These are phyloP conservation scores for Erigeron philadelphicus DNA, from an alignment of 140 eudicot species.

Conservation along the genomic window DNA sequence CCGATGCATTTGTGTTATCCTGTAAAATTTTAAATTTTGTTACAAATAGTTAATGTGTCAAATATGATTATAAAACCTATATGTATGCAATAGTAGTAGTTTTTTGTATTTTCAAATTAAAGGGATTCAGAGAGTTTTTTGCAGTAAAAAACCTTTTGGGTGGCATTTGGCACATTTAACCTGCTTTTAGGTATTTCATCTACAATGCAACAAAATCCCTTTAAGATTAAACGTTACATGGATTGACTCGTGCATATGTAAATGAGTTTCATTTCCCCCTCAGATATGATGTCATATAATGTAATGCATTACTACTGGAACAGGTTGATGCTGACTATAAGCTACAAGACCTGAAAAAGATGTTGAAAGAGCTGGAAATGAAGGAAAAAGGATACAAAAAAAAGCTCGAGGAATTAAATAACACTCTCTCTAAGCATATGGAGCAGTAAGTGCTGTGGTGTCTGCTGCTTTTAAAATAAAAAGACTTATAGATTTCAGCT, in stretches of 20 bases:
- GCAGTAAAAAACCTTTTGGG: constrained; percentile 3
- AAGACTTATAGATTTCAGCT: constrained; percentile 1
- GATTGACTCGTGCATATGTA: neutral
- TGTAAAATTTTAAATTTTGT: no score
- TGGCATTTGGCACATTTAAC: neutral
- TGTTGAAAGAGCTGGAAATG: constrained; percentile 64
- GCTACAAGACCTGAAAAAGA: constrained; percentile 78
- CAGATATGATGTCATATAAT: neutral
- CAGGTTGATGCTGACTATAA: constrained; percentile 97
- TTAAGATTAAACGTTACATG: neutral
- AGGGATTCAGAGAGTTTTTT: neutral
- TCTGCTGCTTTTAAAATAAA: neutral
- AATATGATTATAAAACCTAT: no score
- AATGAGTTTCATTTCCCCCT: neutral
- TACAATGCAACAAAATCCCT: no score
- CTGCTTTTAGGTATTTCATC: neutral
- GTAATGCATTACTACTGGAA: constrained; percentile 8
- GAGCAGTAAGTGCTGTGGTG: constrained; percentile 63
- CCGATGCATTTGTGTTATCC: no score
- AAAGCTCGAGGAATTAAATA: constrained; percentile 64
- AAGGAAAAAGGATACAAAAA: constrained; percentile 78
- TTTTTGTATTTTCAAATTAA: no score
- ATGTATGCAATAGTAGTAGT: no score
- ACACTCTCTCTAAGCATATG: constrained; percentile 58
- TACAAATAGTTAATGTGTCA: no score